Evolutionary conservation across 805 yeast species (phyloP).

Genomic region (Ogataea haglerorum): DNA sequence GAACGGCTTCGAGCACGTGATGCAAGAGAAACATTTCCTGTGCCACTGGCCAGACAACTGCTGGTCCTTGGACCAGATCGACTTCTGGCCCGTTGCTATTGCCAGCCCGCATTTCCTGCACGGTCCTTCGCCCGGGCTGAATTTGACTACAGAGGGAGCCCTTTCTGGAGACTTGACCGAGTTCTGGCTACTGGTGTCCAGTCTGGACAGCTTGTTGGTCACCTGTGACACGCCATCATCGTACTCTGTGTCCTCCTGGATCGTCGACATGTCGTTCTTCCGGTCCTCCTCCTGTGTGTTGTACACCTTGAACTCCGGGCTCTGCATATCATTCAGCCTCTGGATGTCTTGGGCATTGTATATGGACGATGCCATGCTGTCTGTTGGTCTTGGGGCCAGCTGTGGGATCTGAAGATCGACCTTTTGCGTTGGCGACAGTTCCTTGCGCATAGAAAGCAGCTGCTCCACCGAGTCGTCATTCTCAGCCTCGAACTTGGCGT

Average conservation of each 20-base stretch:
- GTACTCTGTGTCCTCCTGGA: conserved; percentile 33
- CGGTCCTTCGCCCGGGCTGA: conserved; percentile 68
- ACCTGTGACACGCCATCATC: conserved; percentile 19
- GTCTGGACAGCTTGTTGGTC: conserved; percentile 20
- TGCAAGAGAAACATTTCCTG: conserved; percentile 76
- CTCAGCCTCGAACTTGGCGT: conserved; percentile 18
- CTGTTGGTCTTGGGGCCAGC: conserved; percentile 4
- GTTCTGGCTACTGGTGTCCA: conserved; percentile 5
- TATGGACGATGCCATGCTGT: conserved; percentile 12
- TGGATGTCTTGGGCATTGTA: conserved; percentile 21
- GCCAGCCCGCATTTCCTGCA: conserved; percentile 68
- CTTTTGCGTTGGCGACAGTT: conserved; percentile 20
- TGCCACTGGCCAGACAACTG: conserved; percentile 94
- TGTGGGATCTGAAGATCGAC: conserved; percentile 11
- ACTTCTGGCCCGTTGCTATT: conserved; percentile 49
- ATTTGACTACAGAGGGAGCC: conserved; percentile 13
- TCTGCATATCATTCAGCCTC: conserved; percentile 30
- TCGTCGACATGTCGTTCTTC: conserved; percentile 31
- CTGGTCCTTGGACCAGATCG: conserved; percentile 83
- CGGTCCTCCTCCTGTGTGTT: conserved; percentile 14
- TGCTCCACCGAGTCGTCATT: conserved; percentile 27
- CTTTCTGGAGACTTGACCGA: conserved; percentile 1
- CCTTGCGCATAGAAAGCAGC: conserved; percentile 26
- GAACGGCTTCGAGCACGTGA: conserved; percentile 55
- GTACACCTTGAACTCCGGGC: conserved; percentile 31